Conservation (phyloP, 257 asterid genomes). For the Solanum ahanhuiri region DNA sequence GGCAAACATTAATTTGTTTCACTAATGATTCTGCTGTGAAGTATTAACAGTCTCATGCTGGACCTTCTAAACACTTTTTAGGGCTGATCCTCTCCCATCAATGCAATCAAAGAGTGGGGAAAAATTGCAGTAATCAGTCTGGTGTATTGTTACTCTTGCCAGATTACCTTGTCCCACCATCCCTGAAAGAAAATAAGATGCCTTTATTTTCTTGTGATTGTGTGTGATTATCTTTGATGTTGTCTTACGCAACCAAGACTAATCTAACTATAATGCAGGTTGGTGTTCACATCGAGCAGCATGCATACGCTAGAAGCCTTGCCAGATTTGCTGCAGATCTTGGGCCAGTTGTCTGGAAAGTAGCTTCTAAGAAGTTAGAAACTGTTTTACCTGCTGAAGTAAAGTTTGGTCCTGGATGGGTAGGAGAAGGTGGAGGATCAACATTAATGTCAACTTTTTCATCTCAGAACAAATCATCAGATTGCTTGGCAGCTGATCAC, state of each 20-base stretch:
- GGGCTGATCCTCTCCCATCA: slow-evolving; percentile 6
- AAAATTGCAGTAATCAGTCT: not conserved
- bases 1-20: not conserved
- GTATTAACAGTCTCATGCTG: not conserved
- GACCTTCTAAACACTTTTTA: not conserved
- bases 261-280: slow-evolving; percentile 38
- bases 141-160: not conserved
- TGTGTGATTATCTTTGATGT: not conserved
- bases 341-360: slow-evolving; percentile 80
- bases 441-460: slow-evolving; percentile 17
- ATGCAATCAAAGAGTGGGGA: not conserved
- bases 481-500: slow-evolving; percentile 16
- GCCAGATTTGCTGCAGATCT: slow-evolving; percentile 77
- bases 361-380: slow-evolving; percentile 63
- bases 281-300: slow-evolving; percentile 61
- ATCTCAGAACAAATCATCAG: slow-evolving; percentile 27
- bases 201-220: not conserved
- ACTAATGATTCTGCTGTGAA: not conserved
- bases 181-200: not conserved
- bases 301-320: slow-evolving; percentile 73
- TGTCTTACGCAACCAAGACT: not conserved
- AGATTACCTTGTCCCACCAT: not conserved
- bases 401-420: slow-evolving; percentile 92
- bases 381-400: slow-evolving; percentile 49
- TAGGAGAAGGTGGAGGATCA: slow-evolving; percentile 44